These are phyloP conservation scores for Blumeriella jaapii DNA, from an alignment of 2,329 filamentous ascomycete species.

Conservation along the genomic window DNA sequence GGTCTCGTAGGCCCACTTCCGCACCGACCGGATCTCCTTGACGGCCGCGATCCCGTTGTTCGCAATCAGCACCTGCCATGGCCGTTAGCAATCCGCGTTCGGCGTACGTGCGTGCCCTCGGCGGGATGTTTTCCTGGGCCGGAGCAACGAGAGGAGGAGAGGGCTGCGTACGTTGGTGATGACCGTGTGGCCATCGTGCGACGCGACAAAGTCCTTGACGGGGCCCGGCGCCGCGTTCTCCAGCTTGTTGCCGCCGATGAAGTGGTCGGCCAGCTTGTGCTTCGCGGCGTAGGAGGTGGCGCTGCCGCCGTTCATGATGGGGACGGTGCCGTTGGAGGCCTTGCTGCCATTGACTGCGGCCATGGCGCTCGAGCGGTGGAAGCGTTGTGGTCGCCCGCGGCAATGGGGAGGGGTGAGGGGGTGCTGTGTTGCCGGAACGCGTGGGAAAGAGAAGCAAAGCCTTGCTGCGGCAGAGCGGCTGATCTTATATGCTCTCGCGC, in stretches of 20 bases:
- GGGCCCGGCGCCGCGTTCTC: conserved; percentile 70
- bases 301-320: conserved; percentile 45
- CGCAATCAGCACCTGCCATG: conserved; percentile 77
- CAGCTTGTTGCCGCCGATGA: conserved; percentile 89
- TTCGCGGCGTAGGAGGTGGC: conserved; percentile 63
- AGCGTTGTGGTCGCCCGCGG: too few relatives aligned
- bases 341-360: conserved; percentile 32
- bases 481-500: too few relatives aligned
- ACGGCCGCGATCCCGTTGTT: conserved; percentile 99
- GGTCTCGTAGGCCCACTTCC: conserved; percentile 99
- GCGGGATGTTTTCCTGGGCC: not conserved
- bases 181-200: conserved; percentile 87
- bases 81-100: not conserved
- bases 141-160: not conserved
- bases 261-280: conserved; percentile 78
- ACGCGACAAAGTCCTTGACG: conserved; percentile 92
- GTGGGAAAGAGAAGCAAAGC: too few relatives aligned
- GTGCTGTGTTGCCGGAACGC: too few relatives aligned
- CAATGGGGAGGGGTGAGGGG: too few relatives aligned
- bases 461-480: too few relatives aligned
- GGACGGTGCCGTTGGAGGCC: conserved; percentile 31
- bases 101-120: too few relatives aligned
- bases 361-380: too few relatives aligned
- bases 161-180: conserved; percentile 93
- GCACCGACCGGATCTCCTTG: conserved; percentile 97